These are phyloP conservation scores for Cajanus cajan DNA, from an alignment of 306 rosid species.

Conservation along the genomic window DNA sequence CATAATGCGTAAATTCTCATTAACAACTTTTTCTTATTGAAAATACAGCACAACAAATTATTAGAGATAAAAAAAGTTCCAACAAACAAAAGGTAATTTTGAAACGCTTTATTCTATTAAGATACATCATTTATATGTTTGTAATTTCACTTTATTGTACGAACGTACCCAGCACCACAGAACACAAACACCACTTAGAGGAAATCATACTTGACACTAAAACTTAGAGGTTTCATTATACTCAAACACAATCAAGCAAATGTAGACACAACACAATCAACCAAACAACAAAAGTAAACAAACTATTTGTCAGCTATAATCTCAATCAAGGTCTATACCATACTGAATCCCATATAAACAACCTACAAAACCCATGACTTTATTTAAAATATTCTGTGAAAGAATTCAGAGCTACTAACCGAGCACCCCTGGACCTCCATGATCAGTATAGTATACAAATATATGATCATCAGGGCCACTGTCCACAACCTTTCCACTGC, in stretches of 20 bases:
- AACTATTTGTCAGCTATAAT: background rate
- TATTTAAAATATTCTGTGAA: background rate
- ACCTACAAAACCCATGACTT: constrained; percentile 11
- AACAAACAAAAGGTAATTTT: background rate
- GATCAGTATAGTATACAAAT: constrained; percentile 79
- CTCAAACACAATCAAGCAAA: background rate
- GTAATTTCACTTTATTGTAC: background rate
- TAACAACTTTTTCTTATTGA: background rate
- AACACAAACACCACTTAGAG: background rate
- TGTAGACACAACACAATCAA: constrained; percentile 10
- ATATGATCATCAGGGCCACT: constrained; percentile 96
- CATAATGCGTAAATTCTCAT: background rate
- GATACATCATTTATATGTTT: background rate
- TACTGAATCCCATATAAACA: constrained; percentile 16
- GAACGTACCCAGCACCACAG: background rate
- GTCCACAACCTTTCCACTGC: constrained; percentile 92
- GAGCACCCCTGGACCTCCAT: constrained; percentile 97
- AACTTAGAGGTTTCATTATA: background rate
- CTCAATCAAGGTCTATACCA: constrained; percentile 2
- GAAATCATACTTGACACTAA: background rate
- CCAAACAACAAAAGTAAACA: constrained; percentile 1
- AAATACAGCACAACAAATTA: no score
- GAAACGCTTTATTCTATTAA: background rate
- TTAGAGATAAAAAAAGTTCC: no score
- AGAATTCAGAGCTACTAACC: constrained; percentile 56